phyloP scores from a whole-genome alignment of 2,329 filamentous ascomycete genomes.

The Hypoxylon sp. region DNA sequence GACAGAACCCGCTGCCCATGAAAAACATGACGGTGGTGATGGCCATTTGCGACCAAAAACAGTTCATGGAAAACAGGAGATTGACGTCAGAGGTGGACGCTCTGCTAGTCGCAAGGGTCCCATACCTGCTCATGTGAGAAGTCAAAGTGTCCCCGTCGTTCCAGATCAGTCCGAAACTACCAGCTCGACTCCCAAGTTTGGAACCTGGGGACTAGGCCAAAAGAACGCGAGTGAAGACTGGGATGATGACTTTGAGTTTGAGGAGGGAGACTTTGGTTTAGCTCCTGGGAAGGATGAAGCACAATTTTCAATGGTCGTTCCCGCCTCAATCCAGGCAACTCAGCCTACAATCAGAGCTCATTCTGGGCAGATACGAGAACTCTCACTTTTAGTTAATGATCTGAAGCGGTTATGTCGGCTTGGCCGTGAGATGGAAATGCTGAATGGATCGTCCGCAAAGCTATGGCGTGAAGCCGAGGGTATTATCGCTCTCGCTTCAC shows the following conservation, averaged over 20 bases:
- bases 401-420: slow-evolving; percentile 82
- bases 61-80: slow-evolving; percentile 81
- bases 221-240: slow-evolving; percentile 88
- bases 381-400: slow-evolving; percentile 85
- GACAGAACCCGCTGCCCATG: slow-evolving; percentile 75
- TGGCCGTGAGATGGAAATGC: slow-evolving; percentile 76
- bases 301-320: slow-evolving; percentile 75
- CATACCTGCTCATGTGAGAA: slow-evolving; percentile 79
- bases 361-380: slow-evolving; percentile 85
- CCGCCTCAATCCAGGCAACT: slow-evolving; percentile 83
- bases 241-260: slow-evolving; percentile 91
- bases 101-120: slow-evolving; percentile 76
- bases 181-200: slow-evolving; percentile 78
- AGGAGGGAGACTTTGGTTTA: slow-evolving; percentile 57
- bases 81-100: slow-evolving; percentile 79
- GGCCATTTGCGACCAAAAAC: slow-evolving; percentile 78
- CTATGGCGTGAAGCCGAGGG: slow-evolving; percentile 88
- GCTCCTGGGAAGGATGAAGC: slow-evolving; percentile 57
- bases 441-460: slow-evolving; percentile 69
- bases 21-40: slow-evolving; percentile 72
- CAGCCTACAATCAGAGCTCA: slow-evolving; percentile 87
- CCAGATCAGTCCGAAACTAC: slow-evolving; percentile 72
- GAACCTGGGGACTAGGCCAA: slow-evolving; percentile 84
- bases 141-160: slow-evolving; percentile 83
- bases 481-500: slow-evolving; percentile 86